These are phyloP conservation scores for Pleurotus cornucopiae DNA, from an alignment of 768 basidiomycete species.

Conservation along the genomic window DNA sequence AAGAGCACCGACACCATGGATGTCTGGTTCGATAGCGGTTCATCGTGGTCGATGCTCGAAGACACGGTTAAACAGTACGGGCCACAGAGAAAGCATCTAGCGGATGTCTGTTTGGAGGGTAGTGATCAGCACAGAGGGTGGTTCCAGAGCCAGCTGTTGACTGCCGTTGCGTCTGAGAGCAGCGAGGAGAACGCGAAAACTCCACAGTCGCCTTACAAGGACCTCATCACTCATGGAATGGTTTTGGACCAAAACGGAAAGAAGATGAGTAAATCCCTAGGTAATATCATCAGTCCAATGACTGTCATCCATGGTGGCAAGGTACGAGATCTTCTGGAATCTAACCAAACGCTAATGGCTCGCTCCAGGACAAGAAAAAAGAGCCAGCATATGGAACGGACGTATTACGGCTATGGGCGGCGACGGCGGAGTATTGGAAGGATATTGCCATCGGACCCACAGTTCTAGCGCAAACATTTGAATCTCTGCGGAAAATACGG, in stretches of 20 bases:
- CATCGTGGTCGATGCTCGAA: conserved; percentile 82
- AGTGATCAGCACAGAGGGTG: conserved; percentile 98
- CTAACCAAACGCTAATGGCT: background rate
- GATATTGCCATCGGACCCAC: conserved; percentile 85
- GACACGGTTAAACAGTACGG: conserved; percentile 28
- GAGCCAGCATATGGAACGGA: conserved; percentile 84
- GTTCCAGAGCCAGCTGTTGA: conserved; percentile 96
- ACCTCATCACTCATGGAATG: conserved; percentile 94
- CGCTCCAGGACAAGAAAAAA: conserved; percentile 55
- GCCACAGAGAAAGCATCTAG: conserved; percentile 35
- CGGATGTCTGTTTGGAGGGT: conserved; percentile 92
- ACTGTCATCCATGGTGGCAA: conserved; percentile 73
- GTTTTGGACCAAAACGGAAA: conserved; percentile 85
- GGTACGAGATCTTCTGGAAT: conserved; percentile 34
- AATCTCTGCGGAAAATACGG: conserved; percentile 78
- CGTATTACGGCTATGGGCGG: conserved; percentile 85
- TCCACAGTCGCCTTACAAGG: conserved; percentile 56
- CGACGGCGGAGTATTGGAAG: conserved; percentile 83
- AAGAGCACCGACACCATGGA: conserved; percentile 97
- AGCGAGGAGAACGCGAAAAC: conserved; percentile 15
- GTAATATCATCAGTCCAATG: conserved; percentile 87
- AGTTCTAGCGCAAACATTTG: conserved; percentile 69
- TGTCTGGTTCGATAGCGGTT: conserved; percentile 98
- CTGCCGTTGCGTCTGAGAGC: conserved; percentile 55
- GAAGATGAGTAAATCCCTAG: conserved; percentile 98